Evolutionary conservation across 306 rosid genomes (phyloP), one percentile per base, ranked within the genome.

Genomic region (Sophora flavescens): DNA sequence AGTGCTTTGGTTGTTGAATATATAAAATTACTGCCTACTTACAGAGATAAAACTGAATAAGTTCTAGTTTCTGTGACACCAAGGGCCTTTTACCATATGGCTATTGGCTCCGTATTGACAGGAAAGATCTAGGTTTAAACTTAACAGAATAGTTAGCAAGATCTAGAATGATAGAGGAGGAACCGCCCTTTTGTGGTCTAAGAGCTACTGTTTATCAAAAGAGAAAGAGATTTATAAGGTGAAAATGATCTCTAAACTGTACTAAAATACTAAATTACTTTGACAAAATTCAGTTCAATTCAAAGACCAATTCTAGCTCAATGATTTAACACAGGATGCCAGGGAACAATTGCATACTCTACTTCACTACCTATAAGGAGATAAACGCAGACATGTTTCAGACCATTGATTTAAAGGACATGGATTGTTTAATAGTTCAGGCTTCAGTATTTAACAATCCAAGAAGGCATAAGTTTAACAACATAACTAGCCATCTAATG

Each of bases 111-210:
- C 45, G 6, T 10, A n/a, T 63, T 39, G 58, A 41, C 3, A 17
- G 35, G 12, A 63, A 62, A 54, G 26, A 61, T 78, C 28, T 36
- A 50, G 48, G 17, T 38, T 45, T 12, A 2, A 58, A 68, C 38
- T 51, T 63, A 78, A 33, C 9, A 65, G 10, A 71, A 41, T 58
- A 53, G 48, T 39, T 63, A 72, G 61, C 18, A 32, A 57, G 57
- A 53, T 50, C 77, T 56, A n/a, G 47, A 33, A 52, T 64, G 72
- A 26, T 63, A 38, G 45, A n/a, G 45, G 63, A 18, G 30, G 12
- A 45, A 74, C 50, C 53, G 33, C 3, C 48, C 71, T 35, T 14
- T 35, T 35, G 17, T 18, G 70, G 70, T 33, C 4, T 17, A 33
- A 50, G 6, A 33, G 44, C 50, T 12, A 74, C 26, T 17, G 38